Percentiles rank a stretch among this genome's conserved stretches.
Evolutionary conservation across 1,284 basidiomycete species (phyloP).

Genomic region (Pseudozyma tsukubaensis): DNA sequence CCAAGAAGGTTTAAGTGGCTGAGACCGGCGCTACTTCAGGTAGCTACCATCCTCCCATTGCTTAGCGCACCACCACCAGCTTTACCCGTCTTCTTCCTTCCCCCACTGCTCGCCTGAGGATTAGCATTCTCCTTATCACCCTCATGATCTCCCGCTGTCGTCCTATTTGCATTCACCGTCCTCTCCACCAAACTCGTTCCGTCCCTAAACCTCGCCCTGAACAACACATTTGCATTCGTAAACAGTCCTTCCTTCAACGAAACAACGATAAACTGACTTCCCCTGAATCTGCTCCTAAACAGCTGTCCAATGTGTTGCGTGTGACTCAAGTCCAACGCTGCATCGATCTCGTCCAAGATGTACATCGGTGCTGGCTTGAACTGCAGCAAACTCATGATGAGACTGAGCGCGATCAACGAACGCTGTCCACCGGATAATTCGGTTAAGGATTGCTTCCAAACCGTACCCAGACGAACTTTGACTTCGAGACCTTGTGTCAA

Average conservation of each 20-base stretch:
- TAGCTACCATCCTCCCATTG: slow-evolving; percentile 21
- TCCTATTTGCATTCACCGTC: slow-evolving; percentile 50
- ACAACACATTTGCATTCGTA: slow-evolving; percentile 96
- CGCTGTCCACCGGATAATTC: slow-evolving; percentile 97
- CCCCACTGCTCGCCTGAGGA: slow-evolving; percentile 1
- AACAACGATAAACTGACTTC: slow-evolving; percentile 97
- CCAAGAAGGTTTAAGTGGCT: too few relatives aligned
- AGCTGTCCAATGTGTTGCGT: slow-evolving; percentile 95
- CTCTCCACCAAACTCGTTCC: slow-evolving; percentile 88
- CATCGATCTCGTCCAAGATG: slow-evolving; percentile 98
- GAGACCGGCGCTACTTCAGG: not conserved
- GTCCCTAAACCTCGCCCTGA: slow-evolving; percentile 89
- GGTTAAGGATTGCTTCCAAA: slow-evolving; percentile 97
- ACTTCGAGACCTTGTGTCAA: slow-evolving; percentile 95
- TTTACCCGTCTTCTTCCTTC: slow-evolving; percentile 20
- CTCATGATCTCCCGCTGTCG: slow-evolving; percentile 27
- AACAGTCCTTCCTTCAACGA: slow-evolving; percentile 93
- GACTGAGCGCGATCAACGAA: slow-evolving; percentile 92
- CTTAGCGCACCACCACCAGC: slow-evolving; percentile 4
- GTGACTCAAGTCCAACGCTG: slow-evolving; percentile 92
- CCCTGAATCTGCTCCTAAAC: slow-evolving; percentile 96
- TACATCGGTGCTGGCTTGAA: slow-evolving; percentile 99
- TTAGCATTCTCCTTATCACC: slow-evolving; percentile 39
- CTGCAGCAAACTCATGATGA: slow-evolving; percentile 97
- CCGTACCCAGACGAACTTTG: slow-evolving; percentile 90